Base-by-base conservation (phyloP, 2,329 filamentous ascomycete species). In the Camillea tinctor region DNA sequence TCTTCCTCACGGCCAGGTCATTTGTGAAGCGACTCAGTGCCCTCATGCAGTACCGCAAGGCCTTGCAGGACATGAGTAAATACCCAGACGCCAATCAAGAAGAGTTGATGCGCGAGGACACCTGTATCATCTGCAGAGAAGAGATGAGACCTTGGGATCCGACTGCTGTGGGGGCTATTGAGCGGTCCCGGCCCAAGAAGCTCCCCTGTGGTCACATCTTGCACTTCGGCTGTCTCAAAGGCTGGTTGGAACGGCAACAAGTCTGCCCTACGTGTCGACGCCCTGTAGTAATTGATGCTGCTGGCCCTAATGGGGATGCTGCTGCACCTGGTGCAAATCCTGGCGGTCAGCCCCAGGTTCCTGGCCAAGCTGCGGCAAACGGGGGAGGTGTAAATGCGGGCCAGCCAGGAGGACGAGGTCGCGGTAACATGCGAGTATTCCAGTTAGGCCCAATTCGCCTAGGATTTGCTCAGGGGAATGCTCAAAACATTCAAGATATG, bases 111-210 rank as follows among this genome's bases (percentile, higher is more conserved):
- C 84, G 91, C 54, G 94, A 97, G 73, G 92, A 96, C 70, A 96
- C 95, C 2, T 99, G 95, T 75, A 99, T 99, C 68, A 97, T 99
- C 58, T 99, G 95, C 75, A 88, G 95, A 62, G 95, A 99, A 74
- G 92, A 96, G 65, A 99, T 99, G 95, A 86, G 86, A 36, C 87
- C 89, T 1, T 97, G 92, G 91, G 76, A 85, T 60, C 77, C 81
- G 4, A 74, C 77, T 77, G 85, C 73, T 79, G 85, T 66, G 81
- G 88, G 86, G n/a, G 82, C 90, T 58, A 88, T 96, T 60, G 93
- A 98, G 71, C 86, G 94, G 57, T 84, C 91, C 59, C 85, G 95
- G 20, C 92, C 95, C 6, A 99, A 99, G 80, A 98, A 97, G 77
- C 84, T 99, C 9, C 95, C 95, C 0, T 99, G 95, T 75, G 93